phyloP scores from a whole-genome alignment of 306 rosid genomes.

The Ormosia emarginata region DNA sequence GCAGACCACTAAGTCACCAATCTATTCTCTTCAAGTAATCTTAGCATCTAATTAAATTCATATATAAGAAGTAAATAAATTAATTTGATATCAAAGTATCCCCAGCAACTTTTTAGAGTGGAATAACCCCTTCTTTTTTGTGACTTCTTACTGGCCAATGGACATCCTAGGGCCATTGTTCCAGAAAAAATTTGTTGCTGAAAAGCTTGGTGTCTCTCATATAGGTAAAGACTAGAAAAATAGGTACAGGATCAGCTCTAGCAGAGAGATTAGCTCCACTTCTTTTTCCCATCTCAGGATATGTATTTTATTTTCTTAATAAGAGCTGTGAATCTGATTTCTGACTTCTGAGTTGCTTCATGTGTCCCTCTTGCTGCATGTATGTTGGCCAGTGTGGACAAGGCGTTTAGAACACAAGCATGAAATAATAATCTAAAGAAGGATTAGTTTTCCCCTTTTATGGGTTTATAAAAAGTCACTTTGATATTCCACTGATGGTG shows the following conservation, averaged over 20 bases:
- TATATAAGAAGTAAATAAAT: background rate
- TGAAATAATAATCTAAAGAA: constrained; percentile 6
- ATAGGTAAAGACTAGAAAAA: background rate
- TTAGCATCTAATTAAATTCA: background rate
- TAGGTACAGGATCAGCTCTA: background rate
- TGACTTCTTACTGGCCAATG: background rate
- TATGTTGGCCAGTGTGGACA: constrained; percentile 1
- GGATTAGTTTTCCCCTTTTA: background rate
- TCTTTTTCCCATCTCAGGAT: background rate
- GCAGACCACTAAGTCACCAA: background rate
- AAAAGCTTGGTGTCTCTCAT: background rate
- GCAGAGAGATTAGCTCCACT: background rate
- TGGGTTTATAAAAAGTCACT: constrained; percentile 13
- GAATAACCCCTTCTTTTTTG: background rate
- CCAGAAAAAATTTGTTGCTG: background rate
- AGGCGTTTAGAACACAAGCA: background rate
- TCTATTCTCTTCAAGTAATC: background rate
- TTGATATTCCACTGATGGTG: background rate
- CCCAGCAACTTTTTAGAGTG: constrained; percentile 3
- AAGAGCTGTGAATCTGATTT: background rate
- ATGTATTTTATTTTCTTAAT: constrained; percentile 10
- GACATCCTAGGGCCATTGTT: background rate
- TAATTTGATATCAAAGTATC: background rate
- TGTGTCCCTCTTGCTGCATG: constrained; percentile 14
- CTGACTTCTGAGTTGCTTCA: constrained; percentile 7